Percentiles rank a stretch among this genome's conserved stretches.
Evolutionary conservation across 78 protist species (phyloP).

Genomic region (Tieghemostelium lacteum): DNA sequence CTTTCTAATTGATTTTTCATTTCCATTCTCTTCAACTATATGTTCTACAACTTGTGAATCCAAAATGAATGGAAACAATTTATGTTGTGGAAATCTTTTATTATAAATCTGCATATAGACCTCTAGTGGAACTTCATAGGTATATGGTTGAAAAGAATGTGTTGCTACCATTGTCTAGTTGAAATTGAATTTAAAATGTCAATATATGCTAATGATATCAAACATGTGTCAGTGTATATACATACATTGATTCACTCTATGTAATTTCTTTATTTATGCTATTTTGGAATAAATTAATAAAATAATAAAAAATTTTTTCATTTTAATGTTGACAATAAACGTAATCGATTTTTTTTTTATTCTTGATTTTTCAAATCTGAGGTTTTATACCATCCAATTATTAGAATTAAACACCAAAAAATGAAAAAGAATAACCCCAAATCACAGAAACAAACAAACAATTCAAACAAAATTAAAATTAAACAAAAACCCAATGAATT

Average conservation of each 20-base stretch:
- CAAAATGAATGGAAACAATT: constrained; percentile 57
- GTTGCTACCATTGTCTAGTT: constrained; percentile 62
- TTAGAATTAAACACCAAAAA: not conserved
- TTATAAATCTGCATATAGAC: constrained; percentile 29
- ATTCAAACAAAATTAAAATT: not conserved
- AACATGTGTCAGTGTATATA: no score
- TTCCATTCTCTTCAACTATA: constrained; percentile 26
- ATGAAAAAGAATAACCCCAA: not conserved
- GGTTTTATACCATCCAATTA: no score
- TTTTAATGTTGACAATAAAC: no score
- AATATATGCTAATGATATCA: no score
- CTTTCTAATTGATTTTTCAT: constrained; percentile 35
- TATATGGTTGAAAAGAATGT: constrained; percentile 69
- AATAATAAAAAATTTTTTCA: no score
- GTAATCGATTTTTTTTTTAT: no score
- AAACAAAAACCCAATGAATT: no score
- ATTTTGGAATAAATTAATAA: no score
- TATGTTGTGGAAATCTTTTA: constrained; percentile 60
- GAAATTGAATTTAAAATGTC: no score
- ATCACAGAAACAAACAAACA: not conserved
- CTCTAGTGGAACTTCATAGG: constrained; percentile 58
- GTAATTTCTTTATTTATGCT: no score
- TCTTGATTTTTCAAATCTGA: no score
- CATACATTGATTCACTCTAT: no score
- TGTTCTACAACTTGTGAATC: constrained; percentile 53